These are phyloP conservation scores for Hymenotorrendiella dingleyae DNA, from an alignment of 2,329 filamentous ascomycete genomes.

Conservation along the genomic window DNA sequence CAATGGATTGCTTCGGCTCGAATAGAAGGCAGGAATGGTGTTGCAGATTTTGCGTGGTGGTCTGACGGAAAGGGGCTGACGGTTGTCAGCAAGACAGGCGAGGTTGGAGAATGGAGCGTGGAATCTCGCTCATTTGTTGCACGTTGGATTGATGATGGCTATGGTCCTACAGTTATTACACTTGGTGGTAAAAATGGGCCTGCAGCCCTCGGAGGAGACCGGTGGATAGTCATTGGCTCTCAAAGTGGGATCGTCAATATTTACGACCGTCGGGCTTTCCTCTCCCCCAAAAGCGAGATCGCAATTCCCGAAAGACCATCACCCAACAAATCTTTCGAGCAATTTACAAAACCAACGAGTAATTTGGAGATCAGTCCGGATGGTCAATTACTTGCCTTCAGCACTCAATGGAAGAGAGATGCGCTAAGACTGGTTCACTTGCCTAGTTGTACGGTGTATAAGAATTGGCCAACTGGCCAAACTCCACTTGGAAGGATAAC, in stretches of 20 bases:
- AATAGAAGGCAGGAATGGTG: constrained; percentile 73
- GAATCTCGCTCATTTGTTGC: constrained; percentile 63
- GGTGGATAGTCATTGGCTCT: constrained; percentile 85
- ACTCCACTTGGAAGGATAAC: constrained; percentile 84
- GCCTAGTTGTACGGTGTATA: constrained; percentile 87
- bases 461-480: constrained; percentile 90
- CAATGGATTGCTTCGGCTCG: constrained; percentile 85
- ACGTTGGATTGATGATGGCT: constrained; percentile 85
- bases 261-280: constrained; percentile 64
- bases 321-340: constrained; percentile 70
- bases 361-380: constrained; percentile 78
- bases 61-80: constrained; percentile 73
- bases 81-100: constrained; percentile 78
- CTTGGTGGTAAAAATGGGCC: constrained; percentile 65
- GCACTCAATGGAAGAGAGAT: constrained; percentile 81
- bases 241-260: constrained; percentile 86
- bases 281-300: constrained; percentile 34
- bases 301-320: constrained; percentile 61
- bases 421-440: constrained; percentile 83
- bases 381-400: constrained; percentile 83
- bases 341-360: constrained; percentile 81
- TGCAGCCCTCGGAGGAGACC: constrained; percentile 62
- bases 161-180: constrained; percentile 74
- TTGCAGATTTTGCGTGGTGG: constrained; percentile 95
- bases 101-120: constrained; percentile 84